A percentile compares a stretch with the other conserved stretches of the same genome.
Conservation (phyloP, 805 yeast species). For the Hanseniaspora osmophila region DNA sequence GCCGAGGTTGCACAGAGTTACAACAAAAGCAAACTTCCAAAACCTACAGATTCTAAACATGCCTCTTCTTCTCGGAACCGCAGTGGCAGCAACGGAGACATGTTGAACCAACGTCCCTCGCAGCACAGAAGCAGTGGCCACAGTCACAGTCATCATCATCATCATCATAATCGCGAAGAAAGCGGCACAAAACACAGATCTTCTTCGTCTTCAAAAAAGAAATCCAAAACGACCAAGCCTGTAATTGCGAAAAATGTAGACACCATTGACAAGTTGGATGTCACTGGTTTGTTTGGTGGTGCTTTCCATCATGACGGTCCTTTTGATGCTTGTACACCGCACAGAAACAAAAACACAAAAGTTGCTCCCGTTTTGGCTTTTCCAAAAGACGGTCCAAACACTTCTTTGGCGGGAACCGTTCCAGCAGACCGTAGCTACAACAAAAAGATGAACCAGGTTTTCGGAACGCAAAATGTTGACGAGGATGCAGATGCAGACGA, state of each 20-base stretch:
- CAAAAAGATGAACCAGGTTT: constrained; percentile 57
- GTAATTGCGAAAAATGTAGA: constrained; percentile 57
- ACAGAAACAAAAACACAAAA: constrained; percentile 62
- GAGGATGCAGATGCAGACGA: constrained; percentile 39
- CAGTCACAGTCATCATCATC: constrained; percentile 7
- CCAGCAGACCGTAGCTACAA: constrained; percentile 33
- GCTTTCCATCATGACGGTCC: constrained; percentile 99
- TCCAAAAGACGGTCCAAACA: constrained; percentile 91
- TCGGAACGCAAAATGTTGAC: constrained; percentile 47
- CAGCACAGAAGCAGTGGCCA: background rate
- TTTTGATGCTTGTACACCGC: constrained; percentile 96
- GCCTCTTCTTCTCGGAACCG: constrained; percentile 6
- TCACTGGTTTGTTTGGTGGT: constrained; percentile 85
- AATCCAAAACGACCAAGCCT: constrained; percentile 23
- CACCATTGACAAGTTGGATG: constrained; percentile 89
- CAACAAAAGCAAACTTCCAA: too few relatives aligned
- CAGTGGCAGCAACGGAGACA: background rate
- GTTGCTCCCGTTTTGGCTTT: constrained; percentile 91
- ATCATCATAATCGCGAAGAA: constrained; percentile 6
- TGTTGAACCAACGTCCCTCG: background rate
- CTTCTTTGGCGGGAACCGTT: constrained; percentile 58
- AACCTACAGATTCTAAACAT: too few relatives aligned
- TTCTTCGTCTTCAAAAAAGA: constrained; percentile 24
- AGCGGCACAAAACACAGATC: constrained; percentile 6
- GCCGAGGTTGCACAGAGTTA: too few relatives aligned